A percentile compares a stretch with the other conserved stretches of the same genome.
Evolutionary conservation across 1,139 yeast genomes (phyloP).

Genomic region (Zygosaccharomyces pseudobailii): DNA sequence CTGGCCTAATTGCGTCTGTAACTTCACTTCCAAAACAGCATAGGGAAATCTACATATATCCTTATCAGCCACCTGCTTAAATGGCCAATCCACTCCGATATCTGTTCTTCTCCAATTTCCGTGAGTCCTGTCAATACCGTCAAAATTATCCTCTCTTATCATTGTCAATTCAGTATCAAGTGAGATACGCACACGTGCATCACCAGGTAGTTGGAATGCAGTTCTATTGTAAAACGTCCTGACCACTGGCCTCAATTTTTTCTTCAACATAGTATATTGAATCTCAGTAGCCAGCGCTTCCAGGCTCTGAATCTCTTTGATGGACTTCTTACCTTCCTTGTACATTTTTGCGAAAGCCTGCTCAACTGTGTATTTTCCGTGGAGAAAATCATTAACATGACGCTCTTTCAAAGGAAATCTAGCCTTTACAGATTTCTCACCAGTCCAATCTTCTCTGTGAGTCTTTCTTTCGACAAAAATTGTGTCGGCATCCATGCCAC

Average conservation of each 20-base stretch:
- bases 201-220: conserved; percentile 98
- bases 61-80: conserved; percentile 71
- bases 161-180: conserved; percentile 91
- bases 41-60: conserved; percentile 94
- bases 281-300: conserved; percentile 90
- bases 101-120: conserved; percentile 98
- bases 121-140: conserved; percentile 83
- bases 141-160: conserved; percentile 97
- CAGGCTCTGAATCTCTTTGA: conserved; percentile 82
- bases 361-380: conserved; percentile 78
- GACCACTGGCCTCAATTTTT: conserved; percentile 85
- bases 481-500: conserved; percentile 91
- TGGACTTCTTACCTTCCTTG: conserved; percentile 83
- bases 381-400: conserved; percentile 75
- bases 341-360: conserved; percentile 91
- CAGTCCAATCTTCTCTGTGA: conserved; percentile 99
- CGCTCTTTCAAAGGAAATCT: conserved; percentile 90
- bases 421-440: conserved; percentile 96
- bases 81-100: conserved; percentile 96
- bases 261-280: conserved; percentile 81
- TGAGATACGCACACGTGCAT: conserved; percentile 96
- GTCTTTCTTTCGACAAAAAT: conserved; percentile 96
- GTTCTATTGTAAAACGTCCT: conserved; percentile 96
- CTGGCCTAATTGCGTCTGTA: conserved; percentile 96
- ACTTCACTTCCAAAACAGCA: conserved; percentile 93